These are phyloP conservation scores for Sphagnum magellanicum DNA, from an alignment of 228 moss, liverwort and hornwort genomes.

Conservation along the genomic window DNA sequence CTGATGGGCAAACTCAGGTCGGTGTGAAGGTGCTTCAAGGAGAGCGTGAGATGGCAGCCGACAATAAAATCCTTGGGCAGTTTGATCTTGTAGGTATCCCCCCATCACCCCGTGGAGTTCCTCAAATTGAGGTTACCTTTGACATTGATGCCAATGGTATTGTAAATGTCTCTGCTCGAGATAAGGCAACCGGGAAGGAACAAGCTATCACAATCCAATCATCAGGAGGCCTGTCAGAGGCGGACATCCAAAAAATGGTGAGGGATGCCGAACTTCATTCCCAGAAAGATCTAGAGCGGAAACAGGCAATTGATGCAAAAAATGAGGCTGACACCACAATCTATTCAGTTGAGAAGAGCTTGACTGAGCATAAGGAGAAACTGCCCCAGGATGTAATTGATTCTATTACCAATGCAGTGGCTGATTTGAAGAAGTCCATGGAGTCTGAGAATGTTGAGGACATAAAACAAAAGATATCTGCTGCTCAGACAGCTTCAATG, in stretches of 20 bases:
- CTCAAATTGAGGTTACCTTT: constrained; percentile 63
- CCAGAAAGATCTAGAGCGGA: constrained; percentile 72
- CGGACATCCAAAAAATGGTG: constrained; percentile 76
- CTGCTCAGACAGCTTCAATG: constrained; percentile 60
- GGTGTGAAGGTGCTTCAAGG: constrained; percentile 85
- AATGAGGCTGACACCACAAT: constrained; percentile 62
- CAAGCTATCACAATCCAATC: constrained; percentile 86
- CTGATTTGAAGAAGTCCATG: constrained; percentile 53
- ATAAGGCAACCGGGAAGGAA: constrained; percentile 76
- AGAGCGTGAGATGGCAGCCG: constrained; percentile 77
- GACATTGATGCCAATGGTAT: constrained; percentile 86
- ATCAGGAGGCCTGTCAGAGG: constrained; percentile 68
- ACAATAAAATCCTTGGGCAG: constrained; percentile 68
- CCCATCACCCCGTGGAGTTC: constrained; percentile 65
- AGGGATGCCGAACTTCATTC: constrained; percentile 68
- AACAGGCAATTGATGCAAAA: constrained; percentile 65
- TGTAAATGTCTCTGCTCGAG: constrained; percentile 77
- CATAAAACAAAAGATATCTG: constrained; percentile 41
- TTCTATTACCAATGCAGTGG: constrained; percentile 25
- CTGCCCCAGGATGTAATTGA: constrained; percentile 59
- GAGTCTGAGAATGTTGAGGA: constrained; percentile 54
- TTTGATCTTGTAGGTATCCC: constrained; percentile 79
- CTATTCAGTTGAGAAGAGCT: constrained; percentile 59
- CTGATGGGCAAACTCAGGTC: constrained; percentile 75
- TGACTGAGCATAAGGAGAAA: constrained; percentile 64